These are phyloP conservation scores for Theobroma cacao DNA, from an alignment of 345 rosid species.

Conservation along the genomic window DNA sequence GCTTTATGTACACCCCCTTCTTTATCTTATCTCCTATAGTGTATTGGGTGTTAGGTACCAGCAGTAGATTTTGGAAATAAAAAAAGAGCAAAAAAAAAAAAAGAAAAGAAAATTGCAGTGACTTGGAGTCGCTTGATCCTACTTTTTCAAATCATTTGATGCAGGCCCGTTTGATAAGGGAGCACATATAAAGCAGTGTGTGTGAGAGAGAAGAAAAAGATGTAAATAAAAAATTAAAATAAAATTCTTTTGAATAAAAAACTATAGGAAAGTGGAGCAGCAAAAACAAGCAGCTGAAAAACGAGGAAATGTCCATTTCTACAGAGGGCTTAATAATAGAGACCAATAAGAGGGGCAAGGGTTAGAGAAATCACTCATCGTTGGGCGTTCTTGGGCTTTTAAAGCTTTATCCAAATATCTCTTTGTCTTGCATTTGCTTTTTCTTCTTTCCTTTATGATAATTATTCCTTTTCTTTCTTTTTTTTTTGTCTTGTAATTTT, in stretches of 20 bases:
- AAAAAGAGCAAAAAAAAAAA: neutral
- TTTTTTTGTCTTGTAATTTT: neutral
- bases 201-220: neutral
- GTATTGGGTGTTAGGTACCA: conserved; percentile 25
- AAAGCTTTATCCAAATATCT: neutral
- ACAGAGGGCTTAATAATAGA: conserved; percentile 10
- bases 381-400: neutral
- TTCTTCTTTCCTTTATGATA: neutral
- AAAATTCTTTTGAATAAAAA: too few relatives aligned
- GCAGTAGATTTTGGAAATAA: neutral
- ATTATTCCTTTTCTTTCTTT: neutral
- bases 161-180: conserved; percentile 27
- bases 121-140: neutral
- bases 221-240: neutral
- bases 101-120: conserved; percentile 20
- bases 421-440: conserved; percentile 2
- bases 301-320: conserved; percentile 36
- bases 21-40: conserved; percentile 15
- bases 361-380: neutral
- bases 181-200: neutral
- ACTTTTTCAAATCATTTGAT: conserved; percentile 21
- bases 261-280: conserved; percentile 9
- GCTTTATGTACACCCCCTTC: neutral
- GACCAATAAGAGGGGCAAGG: neutral
- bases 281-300: conserved; percentile 22